These are phyloP conservation scores for Breynia disticha DNA, from an alignment of 441 rosid genomes.

Conservation along the genomic window DNA sequence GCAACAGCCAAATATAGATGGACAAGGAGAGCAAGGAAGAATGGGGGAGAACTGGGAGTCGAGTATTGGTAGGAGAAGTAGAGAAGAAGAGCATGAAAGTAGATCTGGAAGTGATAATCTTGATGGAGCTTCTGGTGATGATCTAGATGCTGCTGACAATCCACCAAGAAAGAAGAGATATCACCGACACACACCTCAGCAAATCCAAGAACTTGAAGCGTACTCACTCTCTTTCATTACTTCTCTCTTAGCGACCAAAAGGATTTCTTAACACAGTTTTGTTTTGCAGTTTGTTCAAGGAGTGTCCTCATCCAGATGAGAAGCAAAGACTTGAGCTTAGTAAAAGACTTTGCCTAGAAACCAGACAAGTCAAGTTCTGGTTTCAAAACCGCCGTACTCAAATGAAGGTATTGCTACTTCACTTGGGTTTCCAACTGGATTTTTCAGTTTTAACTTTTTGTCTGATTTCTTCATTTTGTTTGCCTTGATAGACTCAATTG, in stretches of 20 bases:
- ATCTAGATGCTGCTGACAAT: slow-evolving; percentile 57
- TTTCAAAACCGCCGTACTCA: slow-evolving; percentile 97
- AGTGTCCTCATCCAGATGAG: slow-evolving; percentile 97
- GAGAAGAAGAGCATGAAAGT: slow-evolving; percentile 78
- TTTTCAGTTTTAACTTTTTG: not conserved
- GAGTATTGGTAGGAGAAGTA: slow-evolving; percentile 35
- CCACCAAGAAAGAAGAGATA: slow-evolving; percentile 71
- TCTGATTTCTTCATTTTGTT: slow-evolving; percentile 8
- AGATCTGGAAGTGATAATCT: slow-evolving; percentile 90
- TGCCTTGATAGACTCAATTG: slow-evolving; percentile 52
- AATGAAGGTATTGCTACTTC: slow-evolving; percentile 57
- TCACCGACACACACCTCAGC: slow-evolving; percentile 89
- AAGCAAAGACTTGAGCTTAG: slow-evolving; percentile 87
- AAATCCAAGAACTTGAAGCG: slow-evolving; percentile 94
- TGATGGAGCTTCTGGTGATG: slow-evolving; percentile 72
- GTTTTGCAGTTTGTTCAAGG: slow-evolving; percentile 58
- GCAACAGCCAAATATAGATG: slow-evolving; percentile 70
- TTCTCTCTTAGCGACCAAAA: not conserved
- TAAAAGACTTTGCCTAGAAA: slow-evolving; percentile 64
- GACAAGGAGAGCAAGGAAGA: slow-evolving; percentile 45
- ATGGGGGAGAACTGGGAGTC: slow-evolving; percentile 52
- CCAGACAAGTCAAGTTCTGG: slow-evolving; percentile 94
- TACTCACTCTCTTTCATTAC: slow-evolving; percentile 11
- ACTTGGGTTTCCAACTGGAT: not conserved
- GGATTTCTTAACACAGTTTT: not conserved